Percentiles rank a stretch among this genome's conserved stretches.
These are phyloP conservation scores for Penicillium daleae DNA, from an alignment of 495 filamentous ascomycete species.

Conservation along the genomic window DNA sequence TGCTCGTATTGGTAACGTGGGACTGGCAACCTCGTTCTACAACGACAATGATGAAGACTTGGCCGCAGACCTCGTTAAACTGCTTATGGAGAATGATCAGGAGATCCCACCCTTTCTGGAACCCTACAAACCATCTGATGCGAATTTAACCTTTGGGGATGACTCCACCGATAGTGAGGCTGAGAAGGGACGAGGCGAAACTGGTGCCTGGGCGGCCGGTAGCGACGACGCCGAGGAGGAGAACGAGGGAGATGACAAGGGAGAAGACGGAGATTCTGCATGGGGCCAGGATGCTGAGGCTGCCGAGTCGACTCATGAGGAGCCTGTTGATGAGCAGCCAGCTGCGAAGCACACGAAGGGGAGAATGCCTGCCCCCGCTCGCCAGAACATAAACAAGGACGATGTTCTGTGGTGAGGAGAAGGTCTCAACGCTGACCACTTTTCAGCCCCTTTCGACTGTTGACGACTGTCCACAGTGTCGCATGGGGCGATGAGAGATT, in stretches of 20 bases:
- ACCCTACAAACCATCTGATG: conserved; percentile 56
- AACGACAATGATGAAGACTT: conserved; percentile 71
- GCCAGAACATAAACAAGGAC: background rate
- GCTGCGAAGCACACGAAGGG: too few species aligned
- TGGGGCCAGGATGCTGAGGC: background rate
- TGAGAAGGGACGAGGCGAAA: conserved; percentile 22
- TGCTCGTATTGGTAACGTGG: conserved; percentile 87
- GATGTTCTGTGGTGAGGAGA: background rate
- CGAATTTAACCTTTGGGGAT: conserved; percentile 60
- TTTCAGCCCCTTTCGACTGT: background rate
- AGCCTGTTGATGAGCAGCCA: background rate
- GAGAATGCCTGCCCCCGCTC: background rate
- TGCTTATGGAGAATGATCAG: conserved; percentile 78
- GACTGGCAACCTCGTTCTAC: conserved; percentile 88
- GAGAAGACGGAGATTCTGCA: too few species aligned
- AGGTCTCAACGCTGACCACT: background rate
- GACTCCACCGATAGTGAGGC: conserved; percentile 61
- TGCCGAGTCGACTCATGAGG: background rate
- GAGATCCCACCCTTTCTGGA: conserved; percentile 81
- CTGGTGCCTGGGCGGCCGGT: background rate
- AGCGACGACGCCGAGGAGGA: conserved; percentile 14
- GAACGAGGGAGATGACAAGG: background rate
- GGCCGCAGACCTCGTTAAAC: conserved; percentile 70
- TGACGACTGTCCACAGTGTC: background rate
- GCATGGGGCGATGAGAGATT: background rate